These are phyloP conservation scores for Acanthamoeba healyi DNA, from an alignment of 208 protist species.

Conservation along the genomic window DNA sequence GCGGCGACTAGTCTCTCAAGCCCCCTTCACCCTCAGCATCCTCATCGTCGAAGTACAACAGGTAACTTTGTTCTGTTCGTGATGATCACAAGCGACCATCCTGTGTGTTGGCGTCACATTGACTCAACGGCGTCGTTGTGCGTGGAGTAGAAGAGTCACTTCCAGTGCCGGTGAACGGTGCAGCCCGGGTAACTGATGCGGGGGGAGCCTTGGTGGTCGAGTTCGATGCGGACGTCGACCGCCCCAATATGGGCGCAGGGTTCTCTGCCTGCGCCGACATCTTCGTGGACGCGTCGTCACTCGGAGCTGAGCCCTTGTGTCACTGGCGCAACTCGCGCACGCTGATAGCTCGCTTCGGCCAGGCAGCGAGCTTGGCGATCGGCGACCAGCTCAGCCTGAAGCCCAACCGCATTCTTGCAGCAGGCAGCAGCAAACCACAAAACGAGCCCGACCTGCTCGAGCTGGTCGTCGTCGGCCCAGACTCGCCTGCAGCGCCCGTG, in stretches of 20 bases:
- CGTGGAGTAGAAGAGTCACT: no score
- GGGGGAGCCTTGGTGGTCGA: not conserved
- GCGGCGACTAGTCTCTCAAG: no score
- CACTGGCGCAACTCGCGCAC: not conserved
- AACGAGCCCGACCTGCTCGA: not conserved
- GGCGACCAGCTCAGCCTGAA: not conserved
- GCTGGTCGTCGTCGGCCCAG: not conserved
- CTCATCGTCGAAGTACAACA: no score
- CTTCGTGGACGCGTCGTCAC: not conserved
- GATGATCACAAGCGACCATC: no score
- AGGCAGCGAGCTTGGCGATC: not conserved
- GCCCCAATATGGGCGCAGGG: not conserved
- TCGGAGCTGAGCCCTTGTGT: not conserved
- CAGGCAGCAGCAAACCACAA: not conserved
- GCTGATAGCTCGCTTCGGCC: conserved; percentile 3
- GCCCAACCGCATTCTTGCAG: not conserved
- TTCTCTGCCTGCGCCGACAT: not conserved
- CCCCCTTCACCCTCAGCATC: no score
- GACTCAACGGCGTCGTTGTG: no score
- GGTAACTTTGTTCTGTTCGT: no score
- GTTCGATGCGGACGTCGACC: conserved; percentile 14
- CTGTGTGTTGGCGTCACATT: no score
- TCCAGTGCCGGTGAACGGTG: no score
- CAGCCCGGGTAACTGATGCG: not conserved
- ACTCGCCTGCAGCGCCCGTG: not conserved